Conservation (phyloP, 2,329 filamentous ascomycete species). For the Raffaelea ambrosiae region DNA sequence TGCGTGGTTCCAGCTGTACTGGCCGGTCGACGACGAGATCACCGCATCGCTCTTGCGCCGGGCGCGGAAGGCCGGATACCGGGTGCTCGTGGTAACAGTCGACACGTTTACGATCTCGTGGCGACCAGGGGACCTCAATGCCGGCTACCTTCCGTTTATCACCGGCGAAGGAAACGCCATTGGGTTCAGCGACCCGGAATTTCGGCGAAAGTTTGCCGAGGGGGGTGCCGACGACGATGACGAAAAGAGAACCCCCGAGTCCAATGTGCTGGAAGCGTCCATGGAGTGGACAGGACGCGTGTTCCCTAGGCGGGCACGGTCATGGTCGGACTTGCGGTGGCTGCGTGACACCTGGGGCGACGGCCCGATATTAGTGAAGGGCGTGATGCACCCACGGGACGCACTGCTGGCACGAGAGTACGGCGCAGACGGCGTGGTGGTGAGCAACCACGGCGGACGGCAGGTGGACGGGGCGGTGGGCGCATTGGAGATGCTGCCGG, state of each 20-base stretch:
- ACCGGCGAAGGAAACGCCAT: conserved; percentile 49
- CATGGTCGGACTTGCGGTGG: too few species aligned
- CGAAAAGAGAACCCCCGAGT: conserved; percentile 23
- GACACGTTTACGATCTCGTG: conserved; percentile 64
- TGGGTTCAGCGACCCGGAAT: conserved; percentile 61
- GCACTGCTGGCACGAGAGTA: conserved; percentile 33
- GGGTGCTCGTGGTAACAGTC: conserved; percentile 61
- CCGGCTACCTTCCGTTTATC: conserved; percentile 44
- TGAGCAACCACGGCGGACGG: conserved; percentile 50
- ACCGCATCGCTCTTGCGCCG: conserved; percentile 54
- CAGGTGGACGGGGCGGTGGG: conserved; percentile 48
- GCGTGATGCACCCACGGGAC: conserved; percentile 43
- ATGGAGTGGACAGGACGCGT: too few species aligned
- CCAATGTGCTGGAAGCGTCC: too few species aligned
- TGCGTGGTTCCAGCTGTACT: conserved; percentile 67
- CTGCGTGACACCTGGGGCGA: conserved; percentile 34
- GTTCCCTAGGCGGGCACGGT: too few species aligned
- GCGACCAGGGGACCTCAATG: conserved; percentile 60
- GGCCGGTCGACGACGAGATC: conserved; percentile 57
- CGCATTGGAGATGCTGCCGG: conserved; percentile 47
- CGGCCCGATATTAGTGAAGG: conserved; percentile 55
- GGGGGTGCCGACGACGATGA: conserved; percentile 16
- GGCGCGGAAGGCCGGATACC: conserved; percentile 53
- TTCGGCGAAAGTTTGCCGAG: conserved; percentile 43
- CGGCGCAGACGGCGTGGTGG: conserved; percentile 42